Conservation (phyloP, 148 eudicot species). For the Fagopyrum homotropicum region DNA sequence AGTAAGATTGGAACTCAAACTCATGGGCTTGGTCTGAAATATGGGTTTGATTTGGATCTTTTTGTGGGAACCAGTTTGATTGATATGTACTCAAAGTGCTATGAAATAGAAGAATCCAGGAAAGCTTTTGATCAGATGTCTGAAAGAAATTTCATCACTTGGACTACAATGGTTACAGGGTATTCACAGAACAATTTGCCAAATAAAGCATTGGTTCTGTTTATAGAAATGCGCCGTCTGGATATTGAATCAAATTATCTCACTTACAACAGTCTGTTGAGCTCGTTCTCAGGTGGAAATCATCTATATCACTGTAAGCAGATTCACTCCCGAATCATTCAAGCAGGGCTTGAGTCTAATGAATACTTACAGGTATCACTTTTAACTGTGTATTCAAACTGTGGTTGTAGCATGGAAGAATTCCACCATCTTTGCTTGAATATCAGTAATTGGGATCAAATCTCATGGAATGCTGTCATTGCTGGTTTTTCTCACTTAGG, state of each 20-base stretch:
- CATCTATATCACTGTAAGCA: conserved; percentile 45
- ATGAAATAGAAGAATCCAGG: conserved; percentile 28
- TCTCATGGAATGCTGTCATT: conserved; percentile 59
- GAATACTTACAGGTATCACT: conserved; percentile 32
- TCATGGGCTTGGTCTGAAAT: conserved; percentile 42
- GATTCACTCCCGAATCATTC: conserved; percentile 34
- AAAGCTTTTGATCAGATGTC: conserved; percentile 37
- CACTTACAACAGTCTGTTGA: conserved; percentile 40
- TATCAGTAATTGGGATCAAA: conserved; percentile 36
- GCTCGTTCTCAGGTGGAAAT: conserved; percentile 36
- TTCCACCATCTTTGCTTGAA: conserved; percentile 27
- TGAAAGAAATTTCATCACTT: conserved; percentile 37
- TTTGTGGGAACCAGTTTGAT: conserved; percentile 46
- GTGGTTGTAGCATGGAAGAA: conserved; percentile 30
- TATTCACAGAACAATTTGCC: conserved; percentile 34
- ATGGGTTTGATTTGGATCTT: conserved; percentile 32
- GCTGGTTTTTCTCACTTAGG: conserved; percentile 48
- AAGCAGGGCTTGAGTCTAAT: conserved; percentile 38
- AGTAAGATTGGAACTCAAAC: conserved; percentile 33
- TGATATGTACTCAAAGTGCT: conserved; percentile 50
- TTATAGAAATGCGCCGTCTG: conserved; percentile 36
- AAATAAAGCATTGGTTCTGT: conserved; percentile 36
- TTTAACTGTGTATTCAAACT: conserved; percentile 39
- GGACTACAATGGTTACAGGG: conserved; percentile 48
- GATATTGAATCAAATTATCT: conserved; percentile 33